Conservation (phyloP, 169 alveolate genomes). For the Plasmodium vivax region DNA sequence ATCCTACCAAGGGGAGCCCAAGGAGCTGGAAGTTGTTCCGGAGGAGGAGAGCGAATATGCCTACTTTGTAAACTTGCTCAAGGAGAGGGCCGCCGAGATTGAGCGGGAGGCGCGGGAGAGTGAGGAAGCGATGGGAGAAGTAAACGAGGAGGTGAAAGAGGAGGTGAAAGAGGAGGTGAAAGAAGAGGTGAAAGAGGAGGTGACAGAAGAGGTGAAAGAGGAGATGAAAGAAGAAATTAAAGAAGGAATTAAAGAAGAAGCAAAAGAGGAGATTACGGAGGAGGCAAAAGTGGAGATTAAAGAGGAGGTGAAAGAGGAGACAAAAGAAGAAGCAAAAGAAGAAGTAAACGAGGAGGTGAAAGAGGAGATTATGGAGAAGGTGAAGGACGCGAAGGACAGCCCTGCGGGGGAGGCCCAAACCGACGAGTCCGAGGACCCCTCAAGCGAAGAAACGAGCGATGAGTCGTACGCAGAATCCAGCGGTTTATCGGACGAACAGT, state of each 20-base stretch:
- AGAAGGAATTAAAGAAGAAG: too few species aligned
- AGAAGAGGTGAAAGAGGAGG: neutral
- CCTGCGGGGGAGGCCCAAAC: neutral
- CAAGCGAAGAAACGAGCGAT: neutral
- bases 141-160: neutral
- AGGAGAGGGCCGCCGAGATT: conserved; percentile 14
- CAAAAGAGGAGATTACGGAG: too few species aligned
- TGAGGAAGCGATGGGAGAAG: neutral
- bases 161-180: neutral
- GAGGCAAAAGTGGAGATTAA: neutral
- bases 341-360: neutral
- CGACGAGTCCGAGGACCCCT: neutral
- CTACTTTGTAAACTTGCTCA: conserved; percentile 23
- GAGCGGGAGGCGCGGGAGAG: neutral
- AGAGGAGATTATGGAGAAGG: too few species aligned
- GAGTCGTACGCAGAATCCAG: neutral
- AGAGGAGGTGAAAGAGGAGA: too few species aligned
- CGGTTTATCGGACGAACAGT: neutral
- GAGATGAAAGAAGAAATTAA: neutral
- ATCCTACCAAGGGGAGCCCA: conserved; percentile 55
- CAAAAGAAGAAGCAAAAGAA: neutral
- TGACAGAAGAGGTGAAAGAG: neutral
- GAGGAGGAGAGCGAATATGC: conserved; percentile 34
- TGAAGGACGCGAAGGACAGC: neutral
- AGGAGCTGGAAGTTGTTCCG: conserved; percentile 35